Percentiles rank a stretch among this genome's conserved stretches.
Evolutionary conservation across 352 stramenopile species (phyloP).

Genomic region (Phytophthora brassicae): DNA sequence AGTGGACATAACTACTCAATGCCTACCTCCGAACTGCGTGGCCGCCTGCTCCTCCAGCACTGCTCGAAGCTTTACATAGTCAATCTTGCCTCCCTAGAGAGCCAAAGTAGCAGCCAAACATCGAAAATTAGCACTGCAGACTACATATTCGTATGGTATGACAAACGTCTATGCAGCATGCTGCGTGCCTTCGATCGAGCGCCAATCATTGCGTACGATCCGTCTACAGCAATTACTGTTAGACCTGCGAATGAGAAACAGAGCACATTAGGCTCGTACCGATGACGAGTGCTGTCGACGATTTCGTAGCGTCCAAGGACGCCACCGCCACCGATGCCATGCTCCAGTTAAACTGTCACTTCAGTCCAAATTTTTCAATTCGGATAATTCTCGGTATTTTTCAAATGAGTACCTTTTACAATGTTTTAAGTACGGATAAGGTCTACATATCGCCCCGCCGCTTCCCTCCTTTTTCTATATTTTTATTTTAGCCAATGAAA

Average conservation of each 20-base stretch:
- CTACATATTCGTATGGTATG: not conserved
- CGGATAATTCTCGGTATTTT: too few relatives aligned
- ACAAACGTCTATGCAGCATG: not conserved
- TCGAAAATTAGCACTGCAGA: not conserved
- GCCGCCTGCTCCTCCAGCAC: constrained; percentile 51
- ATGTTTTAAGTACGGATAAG: too few relatives aligned
- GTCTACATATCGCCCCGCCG: constrained; percentile 25
- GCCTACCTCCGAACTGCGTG: constrained; percentile 54
- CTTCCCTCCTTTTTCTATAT: constrained; percentile 26
- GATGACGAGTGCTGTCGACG: constrained; percentile 72
- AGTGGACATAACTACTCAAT: not conserved
- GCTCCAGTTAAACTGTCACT: not conserved
- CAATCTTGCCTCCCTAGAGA: constrained; percentile 54
- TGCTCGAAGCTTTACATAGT: constrained; percentile 70
- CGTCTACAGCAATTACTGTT: constrained; percentile 38
- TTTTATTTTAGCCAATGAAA: not conserved
- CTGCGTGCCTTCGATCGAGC: constrained; percentile 42
- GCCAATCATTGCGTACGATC: constrained; percentile 70
- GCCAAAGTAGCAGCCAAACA: not conserved
- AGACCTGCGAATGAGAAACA: constrained; percentile 5
- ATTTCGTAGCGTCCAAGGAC: too few relatives aligned
- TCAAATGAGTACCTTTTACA: too few relatives aligned
- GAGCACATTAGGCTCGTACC: constrained; percentile 31
- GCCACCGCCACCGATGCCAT: constrained; percentile 1
- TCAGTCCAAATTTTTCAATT: not conserved